Conservation (phyloP, 2,329 filamentous ascomycete genomes). For the Aspergillus niger region DNA sequence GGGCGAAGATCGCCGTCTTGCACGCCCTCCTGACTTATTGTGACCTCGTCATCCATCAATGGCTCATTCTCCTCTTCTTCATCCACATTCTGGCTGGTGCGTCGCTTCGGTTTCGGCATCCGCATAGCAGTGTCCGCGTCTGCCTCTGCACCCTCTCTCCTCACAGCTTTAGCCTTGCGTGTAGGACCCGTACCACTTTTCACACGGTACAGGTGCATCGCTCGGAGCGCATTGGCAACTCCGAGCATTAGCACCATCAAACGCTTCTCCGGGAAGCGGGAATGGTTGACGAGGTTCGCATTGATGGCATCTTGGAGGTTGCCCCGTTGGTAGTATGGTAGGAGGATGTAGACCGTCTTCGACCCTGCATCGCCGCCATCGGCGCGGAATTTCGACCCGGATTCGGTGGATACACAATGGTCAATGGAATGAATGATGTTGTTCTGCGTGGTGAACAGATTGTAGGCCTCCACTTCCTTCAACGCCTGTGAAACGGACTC, state of each 20-base stretch:
- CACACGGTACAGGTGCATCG: conserved; percentile 87
- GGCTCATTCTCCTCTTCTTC: conserved; percentile 77
- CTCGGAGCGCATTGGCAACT: conserved; percentile 81
- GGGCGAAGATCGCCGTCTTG: conserved; percentile 70
- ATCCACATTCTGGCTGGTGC: conserved; percentile 47
- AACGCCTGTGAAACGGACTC: conserved; percentile 93
- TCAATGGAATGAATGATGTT: conserved; percentile 88
- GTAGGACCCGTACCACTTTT: conserved; percentile 57
- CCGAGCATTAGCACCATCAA: conserved; percentile 90
- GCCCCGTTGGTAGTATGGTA: conserved; percentile 92
- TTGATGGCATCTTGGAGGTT: conserved; percentile 99
- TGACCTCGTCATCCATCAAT: conserved; percentile 77
- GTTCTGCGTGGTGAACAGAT: conserved; percentile 76
- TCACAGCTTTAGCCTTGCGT: conserved; percentile 57
- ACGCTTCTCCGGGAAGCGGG: conserved; percentile 80
- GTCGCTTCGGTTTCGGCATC: conserved; percentile 41
- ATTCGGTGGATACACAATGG: conserved; percentile 76
- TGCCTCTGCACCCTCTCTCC: conserved; percentile 58
- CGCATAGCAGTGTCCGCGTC: conserved; percentile 49
- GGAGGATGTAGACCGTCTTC: conserved; percentile 94
- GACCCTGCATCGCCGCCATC: conserved; percentile 63
- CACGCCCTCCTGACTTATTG: conserved; percentile 66
- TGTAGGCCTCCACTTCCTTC: conserved; percentile 96
- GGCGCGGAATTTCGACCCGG: conserved; percentile 55
- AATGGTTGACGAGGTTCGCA: conserved; percentile 94